These are phyloP conservation scores for Linderina pennispora DNA, from an alignment of 192 early-diverging fungal genomes.

Conservation along the genomic window DNA sequence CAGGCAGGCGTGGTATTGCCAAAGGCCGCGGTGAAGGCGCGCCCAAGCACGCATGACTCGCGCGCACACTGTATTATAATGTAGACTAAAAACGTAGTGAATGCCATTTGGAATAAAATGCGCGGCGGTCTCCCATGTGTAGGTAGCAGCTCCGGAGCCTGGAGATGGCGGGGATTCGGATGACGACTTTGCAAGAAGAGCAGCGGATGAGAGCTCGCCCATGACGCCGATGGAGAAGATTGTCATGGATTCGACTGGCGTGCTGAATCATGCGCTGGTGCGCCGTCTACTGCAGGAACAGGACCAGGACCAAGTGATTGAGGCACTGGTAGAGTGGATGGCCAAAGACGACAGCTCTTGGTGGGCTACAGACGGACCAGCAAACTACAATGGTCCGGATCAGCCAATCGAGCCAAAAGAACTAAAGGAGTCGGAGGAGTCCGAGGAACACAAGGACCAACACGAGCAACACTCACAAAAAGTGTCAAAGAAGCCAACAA, in stretches of 20 bases:
- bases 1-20: not conserved
- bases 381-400: slow-evolving; percentile 18
- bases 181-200: too few relatives aligned
- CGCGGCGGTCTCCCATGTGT: too few relatives aligned
- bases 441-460: not conserved
- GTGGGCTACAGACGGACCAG: slow-evolving; percentile 19
- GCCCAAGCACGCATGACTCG: too few relatives aligned
- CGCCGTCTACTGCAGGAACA: slow-evolving; percentile 46
- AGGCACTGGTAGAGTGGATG: slow-evolving; percentile 48
- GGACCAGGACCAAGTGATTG: slow-evolving; percentile 49
- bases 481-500: too few relatives aligned
- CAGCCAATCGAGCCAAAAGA: not conserved
- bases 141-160: slow-evolving; percentile 3
- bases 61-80: not conserved
- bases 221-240: slow-evolving; percentile 46
- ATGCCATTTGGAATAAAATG: too few relatives aligned
- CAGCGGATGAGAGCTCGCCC: slow-evolving; percentile 14
- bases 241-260: slow-evolving; percentile 54
- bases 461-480: too few relatives aligned
- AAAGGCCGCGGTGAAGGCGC: not conserved
- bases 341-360: slow-evolving; percentile 11
- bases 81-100: too few relatives aligned
- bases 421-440: not conserved
- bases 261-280: slow-evolving; percentile 41
- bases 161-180: slow-evolving; percentile 6